Conservation (phyloP, 495 filamentous ascomycete species). For the Aeminium ludgeri region DNA sequence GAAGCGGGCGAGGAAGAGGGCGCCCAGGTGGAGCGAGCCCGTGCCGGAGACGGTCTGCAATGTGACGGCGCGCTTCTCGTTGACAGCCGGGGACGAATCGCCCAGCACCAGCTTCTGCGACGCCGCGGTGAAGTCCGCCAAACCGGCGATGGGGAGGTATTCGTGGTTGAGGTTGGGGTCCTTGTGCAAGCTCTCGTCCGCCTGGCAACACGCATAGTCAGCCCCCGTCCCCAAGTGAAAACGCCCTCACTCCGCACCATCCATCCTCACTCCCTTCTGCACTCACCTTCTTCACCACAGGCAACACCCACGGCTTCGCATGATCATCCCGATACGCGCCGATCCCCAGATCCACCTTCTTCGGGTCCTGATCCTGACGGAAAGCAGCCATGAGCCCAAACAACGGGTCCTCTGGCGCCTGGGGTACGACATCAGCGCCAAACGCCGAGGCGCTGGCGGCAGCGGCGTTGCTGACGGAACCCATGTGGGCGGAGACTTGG, state of each 20-base stretch:
- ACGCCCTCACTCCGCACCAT: no score
- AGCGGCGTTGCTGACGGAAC: conserved; percentile 18
- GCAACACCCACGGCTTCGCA: conserved; percentile 95
- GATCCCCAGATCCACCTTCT: conserved; percentile 92
- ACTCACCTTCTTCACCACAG: conserved; percentile 84
- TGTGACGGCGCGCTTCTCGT: conserved; percentile 53
- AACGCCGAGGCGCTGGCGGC: conserved; percentile 45
- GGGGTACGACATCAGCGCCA: conserved; percentile 59
- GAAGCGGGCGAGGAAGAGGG: conserved; percentile 68
- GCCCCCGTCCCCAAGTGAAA: background rate
- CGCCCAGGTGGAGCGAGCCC: conserved; percentile 76
- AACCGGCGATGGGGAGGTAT: conserved; percentile 90
- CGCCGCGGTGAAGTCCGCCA: conserved; percentile 66
- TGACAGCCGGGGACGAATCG: conserved; percentile 57
- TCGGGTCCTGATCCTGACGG: conserved; percentile 60
- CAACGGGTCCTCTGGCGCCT: conserved; percentile 87
- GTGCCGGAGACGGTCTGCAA: conserved; percentile 71
- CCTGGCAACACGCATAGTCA: conserved; percentile 34
- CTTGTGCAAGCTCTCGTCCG: conserved; percentile 69
- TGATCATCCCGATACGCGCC: conserved; percentile 91
- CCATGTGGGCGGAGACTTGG: conserved; percentile 37
- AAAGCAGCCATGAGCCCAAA: conserved; percentile 88
- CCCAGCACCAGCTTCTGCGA: conserved; percentile 83
- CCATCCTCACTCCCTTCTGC: no score
- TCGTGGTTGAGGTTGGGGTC: conserved; percentile 91